Base-by-base conservation (phyloP, 495 filamentous ascomycete genomes). In the Aspergillus incahuasiensis region DNA sequence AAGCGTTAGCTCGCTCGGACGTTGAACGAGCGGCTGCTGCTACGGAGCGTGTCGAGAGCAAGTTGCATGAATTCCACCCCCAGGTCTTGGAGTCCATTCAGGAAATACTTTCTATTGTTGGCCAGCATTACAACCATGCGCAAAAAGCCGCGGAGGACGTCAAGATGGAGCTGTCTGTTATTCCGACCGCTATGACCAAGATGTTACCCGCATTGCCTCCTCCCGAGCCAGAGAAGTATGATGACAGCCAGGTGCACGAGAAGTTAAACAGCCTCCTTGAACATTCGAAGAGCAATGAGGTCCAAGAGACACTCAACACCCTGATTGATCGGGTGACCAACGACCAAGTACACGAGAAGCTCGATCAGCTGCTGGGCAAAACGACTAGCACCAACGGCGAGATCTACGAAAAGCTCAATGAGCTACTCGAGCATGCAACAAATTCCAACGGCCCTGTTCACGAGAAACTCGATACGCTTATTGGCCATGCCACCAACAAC, bases 181-280 rank as follows among this genome's bases (percentile, higher is more conserved):
- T 80, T 21, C 77, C 83, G n/a, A 64, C 68, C 0, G 65, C 73
- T 4, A 77, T 85, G 20, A 79, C 81, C 0, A 58, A 56, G 8
- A 62, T 76, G 61, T 62, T 82, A 0, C 79, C 76, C 48, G 76
- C 78, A 0, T 62, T 81, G 30, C 73, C 74, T 42, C 66, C 76
- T 19, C 70, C 79, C 2, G 72, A 78, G 39, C 65, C 70, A 0
- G 76, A 80, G 55, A 76, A 73, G 52, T 90, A 87, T 43, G 86
- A 91, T 67, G 87, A 95, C 65, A 80, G 73, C 5, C 76, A 72
- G 39, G 79, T 96, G 3, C 87, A 91, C 32, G 82, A 85, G 50
- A 97, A 96, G 72, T 79, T 98, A n/a, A 86, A 98, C 68, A 84
- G 80, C 58, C 77, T 98, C 7, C 75, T 96, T 22, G 81, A 82